phyloP scores from a whole-genome alignment of 345 rosid genomes.

The Corchorus olitorius region DNA sequence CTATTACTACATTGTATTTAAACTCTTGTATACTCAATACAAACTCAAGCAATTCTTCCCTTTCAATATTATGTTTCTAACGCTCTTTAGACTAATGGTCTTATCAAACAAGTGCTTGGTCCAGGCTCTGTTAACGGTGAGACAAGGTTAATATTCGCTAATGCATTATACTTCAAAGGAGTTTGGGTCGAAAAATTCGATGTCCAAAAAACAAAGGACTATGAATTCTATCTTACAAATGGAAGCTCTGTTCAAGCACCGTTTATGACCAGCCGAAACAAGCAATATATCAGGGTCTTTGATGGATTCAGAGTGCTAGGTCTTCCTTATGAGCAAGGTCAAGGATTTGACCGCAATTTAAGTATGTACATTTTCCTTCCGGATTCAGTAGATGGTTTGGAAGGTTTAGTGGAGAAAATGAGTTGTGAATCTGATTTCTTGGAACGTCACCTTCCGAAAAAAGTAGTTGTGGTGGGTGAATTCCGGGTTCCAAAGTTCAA shows the following conservation, averaged over 20 bases:
- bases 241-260: slow-evolving; percentile 56
- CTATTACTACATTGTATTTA: too few relatives aligned
- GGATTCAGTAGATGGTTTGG: slow-evolving; percentile 57
- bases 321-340: slow-evolving; percentile 78
- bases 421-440: slow-evolving; percentile 51
- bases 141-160: slow-evolving; percentile 65
- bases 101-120: slow-evolving; percentile 74
- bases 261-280: slow-evolving; percentile 78
- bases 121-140: slow-evolving; percentile 53
- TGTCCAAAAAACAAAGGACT: slow-evolving; percentile 48
- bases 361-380: too few relatives aligned
- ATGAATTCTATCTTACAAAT: slow-evolving; percentile 63
- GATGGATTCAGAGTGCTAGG: slow-evolving; percentile 73
- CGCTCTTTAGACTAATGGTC: too few relatives aligned
- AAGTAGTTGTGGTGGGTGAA: slow-evolving; percentile 42
- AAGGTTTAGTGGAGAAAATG: slow-evolving; percentile 48
- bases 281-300: slow-evolving; percentile 47
- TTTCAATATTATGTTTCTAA: too few relatives aligned
- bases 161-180: slow-evolving; percentile 85
- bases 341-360: too few relatives aligned
- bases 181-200: slow-evolving; percentile 77
- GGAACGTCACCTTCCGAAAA: slow-evolving; percentile 46
- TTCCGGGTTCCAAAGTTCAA: slow-evolving; percentile 66
- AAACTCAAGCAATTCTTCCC: too few relatives aligned
- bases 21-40: too few relatives aligned